phyloP scores from a whole-genome alignment of 257 asterid genomes.

The Agastache rugosa region DNA sequence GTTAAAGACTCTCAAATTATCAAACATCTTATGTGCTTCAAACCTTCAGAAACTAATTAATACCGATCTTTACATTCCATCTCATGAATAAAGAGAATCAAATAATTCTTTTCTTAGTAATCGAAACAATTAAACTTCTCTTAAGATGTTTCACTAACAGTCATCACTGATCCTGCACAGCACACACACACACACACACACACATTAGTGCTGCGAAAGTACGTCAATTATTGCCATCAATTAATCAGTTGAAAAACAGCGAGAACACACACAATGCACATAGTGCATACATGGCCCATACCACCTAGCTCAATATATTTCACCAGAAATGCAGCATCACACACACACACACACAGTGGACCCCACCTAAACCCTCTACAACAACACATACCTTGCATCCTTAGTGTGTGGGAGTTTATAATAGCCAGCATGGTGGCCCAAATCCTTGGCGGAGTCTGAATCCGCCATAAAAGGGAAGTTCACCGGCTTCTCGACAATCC shows the following conservation, averaged over 20 bases:
- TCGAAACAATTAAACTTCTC: background rate
- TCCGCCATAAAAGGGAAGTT: slow-evolving; percentile 47
- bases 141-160: background rate
- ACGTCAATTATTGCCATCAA: background rate
- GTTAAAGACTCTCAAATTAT: slow-evolving; percentile 5
- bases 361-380: background rate
- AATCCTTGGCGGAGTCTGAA: slow-evolving; percentile 48
- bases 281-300: background rate
- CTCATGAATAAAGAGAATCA: background rate
- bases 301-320: background rate
- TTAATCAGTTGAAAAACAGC: slow-evolving; percentile 5
- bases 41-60: background rate
- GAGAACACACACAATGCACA: background rate
- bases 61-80: background rate
- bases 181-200: background rate
- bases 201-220: background rate
- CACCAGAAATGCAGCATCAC: slow-evolving; percentile 4
- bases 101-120: background rate
- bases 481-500: slow-evolving; percentile 62
- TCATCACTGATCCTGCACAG: background rate
- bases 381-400: slow-evolving; percentile 61
- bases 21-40: slow-evolving; percentile 26
- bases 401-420: slow-evolving; percentile 60
- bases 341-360: background rate
- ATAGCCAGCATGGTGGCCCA: slow-evolving; percentile 90